phyloP scores from a whole-genome alignment of 1,284 basidiomycete species.

The Tilletia walkeri region DNA sequence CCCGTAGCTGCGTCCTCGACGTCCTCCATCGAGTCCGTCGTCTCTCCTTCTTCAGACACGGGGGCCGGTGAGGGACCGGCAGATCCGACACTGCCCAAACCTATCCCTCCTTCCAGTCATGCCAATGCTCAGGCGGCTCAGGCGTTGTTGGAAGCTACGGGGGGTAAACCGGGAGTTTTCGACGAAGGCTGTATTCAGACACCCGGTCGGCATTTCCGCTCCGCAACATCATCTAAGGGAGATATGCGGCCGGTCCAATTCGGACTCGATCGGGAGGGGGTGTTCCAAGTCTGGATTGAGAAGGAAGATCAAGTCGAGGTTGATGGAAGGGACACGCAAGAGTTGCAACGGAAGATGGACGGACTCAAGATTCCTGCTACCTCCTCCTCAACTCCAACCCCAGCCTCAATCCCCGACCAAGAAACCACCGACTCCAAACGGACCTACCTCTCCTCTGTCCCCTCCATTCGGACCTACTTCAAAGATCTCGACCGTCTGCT shows the following conservation, averaged over 20 bases:
- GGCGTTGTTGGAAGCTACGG: slow-evolving; percentile 48
- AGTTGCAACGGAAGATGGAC: neutral
- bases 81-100: slow-evolving; percentile 31
- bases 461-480: slow-evolving; percentile 89
- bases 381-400: neutral
- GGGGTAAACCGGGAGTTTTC: slow-evolving; percentile 52
- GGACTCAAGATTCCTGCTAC: neutral
- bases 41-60: neutral
- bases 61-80: neutral
- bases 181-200: slow-evolving; percentile 35
- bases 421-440: neutral
- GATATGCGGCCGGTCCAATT: slow-evolving; percentile 28
- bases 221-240: slow-evolving; percentile 18
- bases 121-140: slow-evolving; percentile 53
- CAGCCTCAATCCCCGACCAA: neutral
- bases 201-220: slow-evolving; percentile 33
- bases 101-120: slow-evolving; percentile 50
- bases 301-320: slow-evolving; percentile 15
- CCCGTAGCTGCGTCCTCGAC: neutral
- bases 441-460: slow-evolving; percentile 71
- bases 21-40: neutral
- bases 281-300: slow-evolving; percentile 48
- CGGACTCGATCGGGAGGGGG: slow-evolving; percentile 47
- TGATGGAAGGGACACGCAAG: neutral
- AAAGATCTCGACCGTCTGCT: slow-evolving; percentile 81